A percentile compares a stretch with the other conserved stretches of the same genome.
phyloP scores from a whole-genome alignment of 2,329 filamentous ascomycete genomes.

The Alternaria viburni region DNA sequence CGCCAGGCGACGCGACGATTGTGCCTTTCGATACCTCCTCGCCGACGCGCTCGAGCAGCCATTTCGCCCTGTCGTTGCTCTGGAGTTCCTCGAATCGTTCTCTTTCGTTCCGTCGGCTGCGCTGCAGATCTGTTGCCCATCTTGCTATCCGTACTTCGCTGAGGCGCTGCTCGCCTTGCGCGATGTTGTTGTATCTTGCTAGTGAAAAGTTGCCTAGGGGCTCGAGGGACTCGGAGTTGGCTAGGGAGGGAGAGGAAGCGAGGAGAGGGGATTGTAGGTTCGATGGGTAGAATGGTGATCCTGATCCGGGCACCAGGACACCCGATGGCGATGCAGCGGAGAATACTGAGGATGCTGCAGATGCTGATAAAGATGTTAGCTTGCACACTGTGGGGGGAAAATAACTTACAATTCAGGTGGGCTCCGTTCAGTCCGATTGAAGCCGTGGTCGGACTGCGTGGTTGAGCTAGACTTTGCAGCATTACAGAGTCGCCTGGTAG shows the following conservation, averaged over 20 bases:
- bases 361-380: conserved; percentile 34
- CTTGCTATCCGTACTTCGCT: conserved; percentile 76
- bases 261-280: conserved; percentile 45
- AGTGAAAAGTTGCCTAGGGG: conserved; percentile 45
- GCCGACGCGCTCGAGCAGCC: conserved; percentile 73
- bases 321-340: conserved; percentile 47
- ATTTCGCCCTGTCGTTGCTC: conserved; percentile 68
- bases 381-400: neutral
- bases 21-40: conserved; percentile 60
- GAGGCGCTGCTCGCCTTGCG: conserved; percentile 64
- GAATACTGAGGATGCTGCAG: conserved; percentile 44
- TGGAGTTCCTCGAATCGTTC: conserved; percentile 68
- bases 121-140: conserved; percentile 83
- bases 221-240: conserved; percentile 30
- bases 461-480: conserved; percentile 33
- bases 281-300: conserved; percentile 42
- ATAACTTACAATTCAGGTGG: conserved; percentile 31
- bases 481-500: conserved; percentile 36
- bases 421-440: conserved; percentile 38
- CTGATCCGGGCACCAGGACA: conserved; percentile 46
- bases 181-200: conserved; percentile 58
- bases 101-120: conserved; percentile 75
- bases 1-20: conserved; percentile 34
- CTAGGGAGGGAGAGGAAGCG: conserved; percentile 44
- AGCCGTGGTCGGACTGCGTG: conserved; percentile 35